Conservation (phyloP, 1,139 yeast genomes). For the Yamadazyma atmosphaerica region DNA sequence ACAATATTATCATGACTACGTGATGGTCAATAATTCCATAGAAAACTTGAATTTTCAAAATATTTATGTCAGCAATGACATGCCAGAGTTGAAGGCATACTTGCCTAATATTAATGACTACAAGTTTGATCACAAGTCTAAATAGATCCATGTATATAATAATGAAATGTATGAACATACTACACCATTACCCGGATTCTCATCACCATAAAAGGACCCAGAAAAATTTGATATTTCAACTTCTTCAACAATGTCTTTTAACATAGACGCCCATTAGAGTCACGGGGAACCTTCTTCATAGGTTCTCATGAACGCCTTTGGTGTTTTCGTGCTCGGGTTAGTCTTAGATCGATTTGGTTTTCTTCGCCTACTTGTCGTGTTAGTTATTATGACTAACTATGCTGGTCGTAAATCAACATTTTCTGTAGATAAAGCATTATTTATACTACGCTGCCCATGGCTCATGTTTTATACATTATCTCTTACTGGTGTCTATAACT, state of each 20-base stretch:
- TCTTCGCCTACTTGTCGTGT: conserved; percentile 66
- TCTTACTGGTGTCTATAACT: conserved; percentile 25
- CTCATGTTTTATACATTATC: conserved; percentile 10
- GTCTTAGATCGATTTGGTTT: conserved; percentile 70
- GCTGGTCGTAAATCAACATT: conserved; percentile 73
- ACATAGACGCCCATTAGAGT: conserved; percentile 91
- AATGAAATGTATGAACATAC: neutral
- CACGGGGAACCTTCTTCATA: conserved; percentile 66
- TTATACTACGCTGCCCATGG: conserved; percentile 1
- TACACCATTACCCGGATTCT: conserved; percentile 3
- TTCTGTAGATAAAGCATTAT: too few species aligned
- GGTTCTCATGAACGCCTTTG: conserved; percentile 45
- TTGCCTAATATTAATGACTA: conserved; percentile 64
- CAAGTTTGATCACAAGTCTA: conserved; percentile 23
- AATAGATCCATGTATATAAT: neutral
- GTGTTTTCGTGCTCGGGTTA: conserved; percentile 87
- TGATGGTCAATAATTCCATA: conserved; percentile 54
- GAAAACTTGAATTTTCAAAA: conserved; percentile 55
- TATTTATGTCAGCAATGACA: conserved; percentile 58
- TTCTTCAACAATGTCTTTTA: conserved; percentile 70
- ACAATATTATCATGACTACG: conserved; percentile 54
- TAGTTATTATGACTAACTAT: conserved; percentile 49
- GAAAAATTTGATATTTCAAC: neutral
- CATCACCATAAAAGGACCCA: conserved; percentile 1
- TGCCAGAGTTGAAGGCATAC: conserved; percentile 45